Evolutionary conservation across 768 basidiomycete species (phyloP).

Genomic region (Kwoniella botswanensis): DNA sequence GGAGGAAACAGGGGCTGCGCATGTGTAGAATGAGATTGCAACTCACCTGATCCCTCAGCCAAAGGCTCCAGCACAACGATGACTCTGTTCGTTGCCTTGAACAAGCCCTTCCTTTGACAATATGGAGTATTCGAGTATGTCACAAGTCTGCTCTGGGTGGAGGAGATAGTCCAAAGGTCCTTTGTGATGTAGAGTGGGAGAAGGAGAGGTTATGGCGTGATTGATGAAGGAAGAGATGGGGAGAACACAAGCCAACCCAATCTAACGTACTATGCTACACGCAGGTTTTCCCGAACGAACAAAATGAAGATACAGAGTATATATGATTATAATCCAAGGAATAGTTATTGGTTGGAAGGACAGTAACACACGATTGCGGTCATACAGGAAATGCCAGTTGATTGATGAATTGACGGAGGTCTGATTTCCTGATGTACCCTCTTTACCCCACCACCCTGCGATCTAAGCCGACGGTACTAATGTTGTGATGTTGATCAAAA

Average conservation of each 20-base stretch:
- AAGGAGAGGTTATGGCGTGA: background rate
- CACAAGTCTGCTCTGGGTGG: background rate
- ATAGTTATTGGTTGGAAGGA: background rate
- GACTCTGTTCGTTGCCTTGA: background rate
- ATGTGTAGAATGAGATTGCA: background rate
- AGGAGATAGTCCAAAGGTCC: slow-evolving; percentile 1
- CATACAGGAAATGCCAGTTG: background rate
- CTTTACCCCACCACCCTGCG: background rate
- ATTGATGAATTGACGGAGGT: background rate
- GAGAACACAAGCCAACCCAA: background rate
- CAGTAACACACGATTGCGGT: background rate
- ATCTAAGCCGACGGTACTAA: slow-evolving; percentile 1
- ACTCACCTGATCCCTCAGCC: background rate
- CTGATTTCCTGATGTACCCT: background rate
- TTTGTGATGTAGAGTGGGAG: background rate
- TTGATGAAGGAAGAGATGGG: background rate
- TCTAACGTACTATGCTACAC: background rate
- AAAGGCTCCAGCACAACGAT: slow-evolving; percentile 4
- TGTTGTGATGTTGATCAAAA: background rate
- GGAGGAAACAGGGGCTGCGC: background rate
- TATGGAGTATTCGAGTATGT: slow-evolving; percentile 9
- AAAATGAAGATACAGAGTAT: background rate
- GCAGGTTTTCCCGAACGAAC: background rate
- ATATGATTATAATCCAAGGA: background rate
- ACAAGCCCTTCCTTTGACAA: slow-evolving; percentile 22